Evolutionary conservation across 768 basidiomycete genomes (phyloP), one percentile per base, ranked within the genome.

Genomic region (Aureoboletus auriporus): DNA sequence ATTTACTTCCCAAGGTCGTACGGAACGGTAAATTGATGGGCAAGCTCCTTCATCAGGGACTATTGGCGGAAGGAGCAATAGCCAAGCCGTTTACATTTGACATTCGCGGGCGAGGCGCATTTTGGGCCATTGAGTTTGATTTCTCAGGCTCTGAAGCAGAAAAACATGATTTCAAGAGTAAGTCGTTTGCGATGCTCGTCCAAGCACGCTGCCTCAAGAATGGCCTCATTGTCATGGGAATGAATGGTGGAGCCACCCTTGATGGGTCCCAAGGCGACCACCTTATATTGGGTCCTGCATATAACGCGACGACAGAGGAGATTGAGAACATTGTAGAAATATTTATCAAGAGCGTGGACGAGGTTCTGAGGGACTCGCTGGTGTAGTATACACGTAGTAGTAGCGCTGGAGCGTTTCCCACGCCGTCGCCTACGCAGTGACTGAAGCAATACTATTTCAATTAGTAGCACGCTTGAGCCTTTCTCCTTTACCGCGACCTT

Each of bases 111-210:
- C 80, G 81, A 16, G 93, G 92, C 30, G 77, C 82, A 27, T 90
- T 93, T 70, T 92, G 86, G 86, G 85, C 74, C 20, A 69, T 93
- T 46, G 91, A 93, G 62, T 92, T 90, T 53, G 87, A 91, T 56
- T 82, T 87, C 53, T 72, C 73, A 5, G 63, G 61, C 13, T 60
- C 66, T 11, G 70, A 74, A 47, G 74, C 71, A 9, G 49, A 65
- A 33, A 63, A 64, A n/a, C 43, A 80, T 14, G 70, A 81, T 50
- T 75, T 86, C 50, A 72, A 74, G 54, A 76, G 74, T 3, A 51
- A 75, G 41, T 63, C 65, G 31, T 88, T 92, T 57, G 88, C 81
- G 14, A 79, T 83, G 67, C 71, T 79, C 17, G 76, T 87, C 13
- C 90, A 91, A 64, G 84, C 80, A 27, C 79, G 76, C 39, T 80